Conservation (phyloP, 1,139 yeast species). For the Suhomyces anneliseae region DNA sequence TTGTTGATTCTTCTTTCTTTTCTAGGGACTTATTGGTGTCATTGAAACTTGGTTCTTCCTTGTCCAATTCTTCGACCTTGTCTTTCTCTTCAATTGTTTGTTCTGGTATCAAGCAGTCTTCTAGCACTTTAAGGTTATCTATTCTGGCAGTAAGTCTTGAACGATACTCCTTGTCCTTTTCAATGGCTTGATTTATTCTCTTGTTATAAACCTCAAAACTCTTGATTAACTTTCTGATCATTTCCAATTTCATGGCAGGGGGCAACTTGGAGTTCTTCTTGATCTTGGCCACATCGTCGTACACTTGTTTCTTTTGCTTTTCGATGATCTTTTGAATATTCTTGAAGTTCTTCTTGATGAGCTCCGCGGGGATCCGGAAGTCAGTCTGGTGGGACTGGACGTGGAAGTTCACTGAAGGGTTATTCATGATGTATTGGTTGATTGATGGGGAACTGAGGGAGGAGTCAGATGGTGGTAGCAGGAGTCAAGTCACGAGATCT, state of each 20-base stretch:
- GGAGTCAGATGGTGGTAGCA: background rate
- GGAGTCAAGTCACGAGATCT: background rate
- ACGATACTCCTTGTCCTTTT: constrained; percentile 52
- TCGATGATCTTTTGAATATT: constrained; percentile 57
- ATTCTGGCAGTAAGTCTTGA: constrained; percentile 48
- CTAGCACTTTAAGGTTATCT: constrained; percentile 38
- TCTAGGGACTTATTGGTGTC: background rate
- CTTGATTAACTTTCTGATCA: constrained; percentile 40
- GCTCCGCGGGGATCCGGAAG: constrained; percentile 62
- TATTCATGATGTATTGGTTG: constrained; percentile 27
- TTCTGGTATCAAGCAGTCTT: constrained; percentile 17
- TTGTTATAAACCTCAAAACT: constrained; percentile 50
- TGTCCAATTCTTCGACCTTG: constrained; percentile 9
- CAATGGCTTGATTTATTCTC: constrained; percentile 39
- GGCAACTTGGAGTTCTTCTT: constrained; percentile 27
- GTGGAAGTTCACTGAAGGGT: constrained; percentile 43
- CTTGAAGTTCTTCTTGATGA: constrained; percentile 59
- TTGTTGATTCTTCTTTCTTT: background rate
- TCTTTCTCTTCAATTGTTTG: constrained; percentile 10
- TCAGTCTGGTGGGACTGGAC: constrained; percentile 49
- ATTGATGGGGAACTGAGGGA: background rate
- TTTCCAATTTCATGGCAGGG: constrained; percentile 27
- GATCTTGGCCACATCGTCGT: constrained; percentile 39
- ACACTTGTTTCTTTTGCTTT: constrained; percentile 45
- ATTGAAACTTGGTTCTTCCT: background rate